A percentile compares a stretch with the other conserved stretches of the same genome.
Conservation (phyloP, 106 monocot species). For the Apostasia ramifera region DNA sequence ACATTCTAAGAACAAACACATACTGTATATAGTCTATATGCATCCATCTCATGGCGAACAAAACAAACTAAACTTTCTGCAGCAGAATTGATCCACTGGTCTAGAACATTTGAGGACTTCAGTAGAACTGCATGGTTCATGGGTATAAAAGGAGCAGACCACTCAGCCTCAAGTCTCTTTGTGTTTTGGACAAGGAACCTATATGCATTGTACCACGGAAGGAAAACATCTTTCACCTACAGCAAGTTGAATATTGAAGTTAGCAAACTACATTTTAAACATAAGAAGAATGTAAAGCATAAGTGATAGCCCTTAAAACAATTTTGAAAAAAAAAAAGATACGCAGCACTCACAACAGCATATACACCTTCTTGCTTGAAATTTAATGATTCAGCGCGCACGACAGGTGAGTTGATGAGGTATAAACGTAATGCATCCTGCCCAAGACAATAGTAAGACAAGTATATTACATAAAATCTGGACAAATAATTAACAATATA, state of each 20-base stretch:
- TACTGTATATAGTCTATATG: conserved; percentile 94
- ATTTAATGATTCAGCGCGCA: conserved; percentile 81
- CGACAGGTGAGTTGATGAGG: conserved; percentile 95
- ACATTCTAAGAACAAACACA: background rate
- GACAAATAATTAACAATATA: too few relatives aligned
- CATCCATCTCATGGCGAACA: conserved; percentile 97
- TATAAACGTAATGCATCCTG: conserved; percentile 96
- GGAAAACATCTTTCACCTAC: conserved; percentile 98
- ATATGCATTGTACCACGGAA: conserved; percentile 99
- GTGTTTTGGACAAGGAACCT: conserved; percentile 98
- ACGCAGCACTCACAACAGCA: conserved; percentile 69
- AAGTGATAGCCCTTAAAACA: background rate
- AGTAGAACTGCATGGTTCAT: conserved; percentile 41
- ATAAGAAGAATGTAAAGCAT: background rate
- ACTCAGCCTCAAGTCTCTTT: conserved; percentile 84
- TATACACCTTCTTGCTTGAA: conserved; percentile 90
- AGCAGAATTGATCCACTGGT: conserved; percentile 98
- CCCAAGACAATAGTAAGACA: background rate
- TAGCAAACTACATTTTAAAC: background rate
- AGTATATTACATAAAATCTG: background rate
- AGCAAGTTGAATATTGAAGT: conserved; percentile 6
- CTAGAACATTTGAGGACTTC: conserved; percentile 85
- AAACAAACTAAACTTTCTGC: conserved; percentile 93
- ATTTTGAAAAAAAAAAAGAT: background rate
- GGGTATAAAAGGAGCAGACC: conserved; percentile 59